Base-by-base conservation (phyloP, 805 yeast genomes). In the Sugiyamaella mastotermitis region DNA sequence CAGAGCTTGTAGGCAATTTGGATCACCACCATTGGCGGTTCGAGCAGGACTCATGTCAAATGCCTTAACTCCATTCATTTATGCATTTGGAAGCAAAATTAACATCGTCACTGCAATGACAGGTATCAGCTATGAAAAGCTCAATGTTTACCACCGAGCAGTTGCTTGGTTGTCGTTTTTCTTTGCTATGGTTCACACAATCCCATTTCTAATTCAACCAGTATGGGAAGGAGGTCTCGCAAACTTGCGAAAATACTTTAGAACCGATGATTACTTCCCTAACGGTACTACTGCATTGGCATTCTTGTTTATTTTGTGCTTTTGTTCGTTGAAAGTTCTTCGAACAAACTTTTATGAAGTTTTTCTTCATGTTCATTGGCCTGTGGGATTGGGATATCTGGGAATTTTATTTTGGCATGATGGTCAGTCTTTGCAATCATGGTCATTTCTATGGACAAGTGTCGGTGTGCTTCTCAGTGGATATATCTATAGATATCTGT, bases 11-110 rank as follows among this genome's bases (percentile, higher is more conserved):
- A 16, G 27, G 15, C 37, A 33, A 19, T 48, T 48, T 33, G 52
- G 49, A 9, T 37, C 43, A 3, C 52, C 52, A 2, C 52, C 52
- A 4, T 11, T 48, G 35, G 47, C 49, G n/a, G 36, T 38, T 3
- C 39, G 50, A 19, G 45, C 52, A 2, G 52, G 46, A 4, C 22
- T 48, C 17, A 38, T 48, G 40, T 41, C 52, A 21, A 46, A 47
- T 29, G 46, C 48, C 3, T 24, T 48, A 43, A 41, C 43, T 13
- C 52, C 52, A 2, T 43, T 46, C 26, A 48, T 48, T 24, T 48
- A 35, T 27, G 40, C 46, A 2, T 29, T 48, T 6, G 26, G 44
- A 11, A 49, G 52, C 15, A 48, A 48, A 32, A 17, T 39, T 27
- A 48, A 43, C 30, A 24, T 48, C 15, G 29, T 48, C 31, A 40